Evolutionary conservation across 1,284 basidiomycete species (phyloP).

Genomic region (Boletus smithii): DNA sequence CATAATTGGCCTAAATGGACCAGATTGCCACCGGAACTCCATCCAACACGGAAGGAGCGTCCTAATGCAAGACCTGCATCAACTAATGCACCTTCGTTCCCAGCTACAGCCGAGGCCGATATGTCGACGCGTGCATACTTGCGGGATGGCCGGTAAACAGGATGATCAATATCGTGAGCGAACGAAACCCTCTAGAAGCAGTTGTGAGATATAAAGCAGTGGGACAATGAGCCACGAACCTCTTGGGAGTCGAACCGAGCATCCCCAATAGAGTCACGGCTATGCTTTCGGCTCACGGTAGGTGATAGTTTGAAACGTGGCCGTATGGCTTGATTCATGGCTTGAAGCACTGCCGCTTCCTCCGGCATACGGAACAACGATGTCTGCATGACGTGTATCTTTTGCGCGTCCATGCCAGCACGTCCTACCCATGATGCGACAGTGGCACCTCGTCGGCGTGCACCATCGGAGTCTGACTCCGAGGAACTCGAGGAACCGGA

Average conservation of each 20-base stretch:
- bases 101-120: conserved; percentile 58
- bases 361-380: conserved; percentile 78
- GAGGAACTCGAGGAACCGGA: conserved; percentile 33
- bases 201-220: conserved; percentile 5
- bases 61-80: conserved; percentile 87
- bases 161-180: conserved; percentile 64
- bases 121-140: conserved; percentile 69
- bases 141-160: conserved; percentile 61
- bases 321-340: conserved; percentile 43
- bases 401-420: conserved; percentile 73
- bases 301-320: conserved; percentile 38
- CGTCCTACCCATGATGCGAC: conserved; percentile 63
- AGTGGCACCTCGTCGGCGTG: conserved; percentile 23
- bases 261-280: conserved; percentile 72
- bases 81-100: conserved; percentile 61
- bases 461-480: conserved; percentile 36
- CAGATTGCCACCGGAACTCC: conserved; percentile 80
- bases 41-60: conserved; percentile 86
- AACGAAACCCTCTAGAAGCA: conserved; percentile 67
- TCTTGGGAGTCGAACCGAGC: conserved; percentile 63
- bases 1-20: conserved; percentile 76
- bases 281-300: conserved; percentile 59
- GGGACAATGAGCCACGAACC: conserved; percentile 38
- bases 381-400: conserved; percentile 89
- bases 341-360: conserved; percentile 58